phyloP scores from a whole-genome alignment of 1,284 basidiomycete genomes.

The Lentinus polychrous region DNA sequence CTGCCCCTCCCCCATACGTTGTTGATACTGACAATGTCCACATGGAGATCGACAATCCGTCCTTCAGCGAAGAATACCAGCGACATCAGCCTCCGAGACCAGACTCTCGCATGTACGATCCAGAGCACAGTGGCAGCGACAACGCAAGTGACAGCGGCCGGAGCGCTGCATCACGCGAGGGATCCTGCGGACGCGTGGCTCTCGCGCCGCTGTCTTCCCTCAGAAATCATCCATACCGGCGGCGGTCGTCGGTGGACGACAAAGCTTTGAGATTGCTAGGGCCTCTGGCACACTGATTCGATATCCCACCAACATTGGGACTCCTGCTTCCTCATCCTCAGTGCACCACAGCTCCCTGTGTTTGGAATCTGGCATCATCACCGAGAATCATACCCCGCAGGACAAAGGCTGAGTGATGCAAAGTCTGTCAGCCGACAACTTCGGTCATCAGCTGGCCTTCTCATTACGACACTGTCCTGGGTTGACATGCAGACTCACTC shows the following conservation, averaged over 20 bases:
- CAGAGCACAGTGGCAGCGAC: not conserved
- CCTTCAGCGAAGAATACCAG: not conserved
- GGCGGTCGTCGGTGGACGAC: constrained; percentile 54
- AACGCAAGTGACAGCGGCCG: not conserved
- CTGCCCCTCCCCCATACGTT: constrained; percentile 2
- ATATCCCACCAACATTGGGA: not conserved
- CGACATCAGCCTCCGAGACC: not conserved
- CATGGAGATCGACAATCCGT: not conserved
- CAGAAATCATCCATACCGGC: constrained; percentile 48
- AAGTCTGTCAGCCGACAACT: no score
- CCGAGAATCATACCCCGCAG: no score
- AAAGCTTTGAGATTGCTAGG: constrained; percentile 44
- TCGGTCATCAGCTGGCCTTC: no score
- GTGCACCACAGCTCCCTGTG: no score
- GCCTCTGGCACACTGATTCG: constrained; percentile 7
- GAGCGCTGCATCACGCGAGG: not conserved
- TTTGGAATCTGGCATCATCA: no score
- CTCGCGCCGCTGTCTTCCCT: constrained; percentile 53
- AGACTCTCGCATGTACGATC: not conserved
- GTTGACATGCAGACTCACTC: no score
- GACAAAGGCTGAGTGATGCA: no score
- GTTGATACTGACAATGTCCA: not conserved
- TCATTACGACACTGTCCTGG: no score
- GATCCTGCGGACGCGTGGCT: constrained; percentile 12
- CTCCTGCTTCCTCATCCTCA: no score